A percentile compares a stretch with the other conserved stretches of the same genome.
Conservation (phyloP, 2,329 filamentous ascomycete genomes). For the Akanthomyces lecanii region DNA sequence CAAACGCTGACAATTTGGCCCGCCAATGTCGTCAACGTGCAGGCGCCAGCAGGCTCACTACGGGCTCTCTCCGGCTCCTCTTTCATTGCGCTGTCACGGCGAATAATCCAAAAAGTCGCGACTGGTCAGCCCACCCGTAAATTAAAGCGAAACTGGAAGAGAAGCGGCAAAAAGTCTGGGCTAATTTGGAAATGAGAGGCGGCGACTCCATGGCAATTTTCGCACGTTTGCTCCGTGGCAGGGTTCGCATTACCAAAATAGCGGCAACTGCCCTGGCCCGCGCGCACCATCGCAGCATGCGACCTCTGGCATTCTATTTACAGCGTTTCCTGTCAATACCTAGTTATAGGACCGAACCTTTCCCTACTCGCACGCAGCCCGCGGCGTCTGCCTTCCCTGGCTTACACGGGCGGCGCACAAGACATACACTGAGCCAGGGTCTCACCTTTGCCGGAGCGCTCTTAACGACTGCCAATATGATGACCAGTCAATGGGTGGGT, state of each 20-base stretch:
- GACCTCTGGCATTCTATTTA: background rate
- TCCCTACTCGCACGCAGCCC: background rate
- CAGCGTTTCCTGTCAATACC: background rate
- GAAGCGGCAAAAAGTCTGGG: background rate
- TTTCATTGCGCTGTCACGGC: background rate
- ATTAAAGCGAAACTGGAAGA: background rate
- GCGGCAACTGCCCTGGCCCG: background rate
- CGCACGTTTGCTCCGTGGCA: background rate
- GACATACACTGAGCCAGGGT: slow-evolving; percentile 1
- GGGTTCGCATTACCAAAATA: background rate
- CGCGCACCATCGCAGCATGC: background rate
- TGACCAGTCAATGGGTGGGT: background rate
- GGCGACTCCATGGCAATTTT: background rate
- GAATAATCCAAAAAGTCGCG: background rate
- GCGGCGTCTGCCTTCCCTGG: background rate
- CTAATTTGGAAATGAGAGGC: background rate
- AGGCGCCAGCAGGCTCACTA: background rate
- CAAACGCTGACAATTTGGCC: background rate
- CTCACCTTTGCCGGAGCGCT: background rate
- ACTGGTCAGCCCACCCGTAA: background rate
- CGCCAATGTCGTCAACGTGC: slow-evolving; percentile 16
- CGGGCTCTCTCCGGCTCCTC: slow-evolving; percentile 5
- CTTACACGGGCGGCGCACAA: background rate
- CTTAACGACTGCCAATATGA: background rate
- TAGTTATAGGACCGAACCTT: background rate